Percentiles rank a stretch among this genome's conserved stretches.
These are phyloP conservation scores for Persicaria maculosa DNA, from an alignment of 148 eudicot species.

Conservation along the genomic window DNA sequence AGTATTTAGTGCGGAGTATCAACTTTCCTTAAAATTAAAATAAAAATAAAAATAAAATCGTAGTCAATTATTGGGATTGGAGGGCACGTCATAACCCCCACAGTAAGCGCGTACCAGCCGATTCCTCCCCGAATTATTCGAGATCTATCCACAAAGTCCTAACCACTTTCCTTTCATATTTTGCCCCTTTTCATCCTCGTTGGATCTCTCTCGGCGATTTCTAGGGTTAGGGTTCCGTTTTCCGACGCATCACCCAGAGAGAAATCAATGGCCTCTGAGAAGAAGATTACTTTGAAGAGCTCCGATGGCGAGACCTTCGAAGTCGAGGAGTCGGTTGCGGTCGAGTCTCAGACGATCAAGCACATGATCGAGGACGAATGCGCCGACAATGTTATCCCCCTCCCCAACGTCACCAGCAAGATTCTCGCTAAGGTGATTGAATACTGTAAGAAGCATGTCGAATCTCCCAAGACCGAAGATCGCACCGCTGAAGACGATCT, in stretches of 20 bases:
- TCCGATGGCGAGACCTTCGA: constrained; percentile 49
- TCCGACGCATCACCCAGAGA: neutral
- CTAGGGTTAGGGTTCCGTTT: constrained; percentile 5
- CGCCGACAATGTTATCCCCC: constrained; percentile 38
- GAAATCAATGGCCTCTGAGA: constrained; percentile 5
- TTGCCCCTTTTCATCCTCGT: neutral
- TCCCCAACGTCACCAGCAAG: constrained; percentile 40
- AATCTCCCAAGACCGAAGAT: constrained; percentile 24
- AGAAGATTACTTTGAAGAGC: constrained; percentile 30
- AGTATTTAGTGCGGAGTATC: too few relatives aligned
- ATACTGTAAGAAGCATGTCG: constrained; percentile 46
- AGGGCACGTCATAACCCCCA: too few relatives aligned
- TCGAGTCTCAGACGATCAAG: constrained; percentile 40
- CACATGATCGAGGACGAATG: constrained; percentile 45
- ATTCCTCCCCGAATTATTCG: neutral
- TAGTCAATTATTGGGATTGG: too few relatives aligned
- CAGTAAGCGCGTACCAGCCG: neutral
- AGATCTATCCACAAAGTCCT: neutral
- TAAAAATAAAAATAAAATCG: too few relatives aligned
- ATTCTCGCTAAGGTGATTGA: constrained; percentile 40
- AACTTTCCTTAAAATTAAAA: too few relatives aligned
- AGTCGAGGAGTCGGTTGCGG: constrained; percentile 36
- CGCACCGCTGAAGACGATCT: constrained; percentile 30
- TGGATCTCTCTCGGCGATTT: constrained; percentile 1
- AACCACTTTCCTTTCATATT: neutral